Evolutionary conservation across 345 rosid species (phyloP), one percentile per base, ranked within the genome.

Genomic region (Mercurialis annua): DNA sequence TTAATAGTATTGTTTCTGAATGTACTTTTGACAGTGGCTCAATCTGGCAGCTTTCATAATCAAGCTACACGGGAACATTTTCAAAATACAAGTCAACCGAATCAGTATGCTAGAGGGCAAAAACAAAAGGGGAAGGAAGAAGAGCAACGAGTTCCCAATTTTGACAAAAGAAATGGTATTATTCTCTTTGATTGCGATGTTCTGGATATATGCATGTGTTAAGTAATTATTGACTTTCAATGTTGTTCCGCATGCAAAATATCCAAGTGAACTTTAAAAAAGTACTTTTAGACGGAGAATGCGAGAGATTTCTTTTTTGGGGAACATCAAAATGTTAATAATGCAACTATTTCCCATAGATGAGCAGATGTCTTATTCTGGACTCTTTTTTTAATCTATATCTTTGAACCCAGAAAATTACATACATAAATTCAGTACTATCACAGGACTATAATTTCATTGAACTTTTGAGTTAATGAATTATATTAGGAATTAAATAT

Each of bases 11-110:
- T 34, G 17, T 20, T 59, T 8, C n/a, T 59, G 1, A 18, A 1
- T 59, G 47, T 38, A 59, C 29, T 59, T 36, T 38, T 38, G 24
- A 18, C 63, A n/a, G 63, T 59, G 26, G 17, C 26, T 59, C 63
- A 59, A 58, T 58, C 44, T 34, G 26, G 16, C 6, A 6, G 3
- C 20, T 16, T 34, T 58, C 44, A 3, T 2, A 34, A 59, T 59
- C 46, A 59, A 36, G 63, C 63, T n/a, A 34, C 26, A n/a, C 27
- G 20, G n/a, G 34, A 18, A 7, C 43, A n/a, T 21, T 4, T n/a
- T 9, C 43, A 20, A 17, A 59, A 21, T 36, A 20, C 5, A 18
- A 14, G 46, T 36, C 63, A 10, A 1, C 44, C 46, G 20, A 59
- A 59, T 59, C 47, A 36, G 27, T 34, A 57, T 10, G 5, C 43